Percentiles rank a stretch among this genome's conserved stretches.
Conservation (phyloP, 768 basidiomycete genomes). For the Boletus sp. region DNA sequence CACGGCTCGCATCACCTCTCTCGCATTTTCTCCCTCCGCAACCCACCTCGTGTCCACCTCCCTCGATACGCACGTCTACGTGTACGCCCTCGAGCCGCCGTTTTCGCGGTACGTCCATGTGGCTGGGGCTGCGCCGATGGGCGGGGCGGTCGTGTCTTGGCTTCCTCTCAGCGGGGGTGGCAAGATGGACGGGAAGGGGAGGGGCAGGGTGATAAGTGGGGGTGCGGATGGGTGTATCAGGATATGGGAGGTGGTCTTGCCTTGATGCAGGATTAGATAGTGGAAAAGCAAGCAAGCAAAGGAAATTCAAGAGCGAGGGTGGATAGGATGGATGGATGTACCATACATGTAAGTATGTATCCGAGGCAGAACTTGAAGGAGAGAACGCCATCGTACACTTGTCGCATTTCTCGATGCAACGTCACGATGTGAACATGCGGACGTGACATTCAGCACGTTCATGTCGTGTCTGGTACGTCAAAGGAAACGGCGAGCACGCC, state of each 20-base stretch:
- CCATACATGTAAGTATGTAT: neutral
- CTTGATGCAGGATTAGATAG: constrained; percentile 12
- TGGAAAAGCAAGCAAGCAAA: neutral
- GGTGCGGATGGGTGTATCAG: constrained; percentile 84
- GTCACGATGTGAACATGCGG: too few relatives aligned
- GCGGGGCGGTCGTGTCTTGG: constrained; percentile 83
- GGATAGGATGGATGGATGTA: neutral
- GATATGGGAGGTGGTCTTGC: constrained; percentile 56
- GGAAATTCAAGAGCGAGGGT: too few relatives aligned
- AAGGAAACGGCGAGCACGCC: too few relatives aligned
- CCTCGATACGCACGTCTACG: constrained; percentile 89
- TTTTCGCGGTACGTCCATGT: constrained; percentile 69
- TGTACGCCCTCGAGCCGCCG: constrained; percentile 76
- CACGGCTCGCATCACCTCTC: constrained; percentile 72
- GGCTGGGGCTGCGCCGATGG: constrained; percentile 84
- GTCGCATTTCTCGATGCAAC: too few relatives aligned
- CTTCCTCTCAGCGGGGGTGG: constrained; percentile 27
- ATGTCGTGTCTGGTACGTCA: too few relatives aligned
- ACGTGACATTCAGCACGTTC: too few relatives aligned
- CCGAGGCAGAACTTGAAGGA: too few relatives aligned
- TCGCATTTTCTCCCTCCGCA: constrained; percentile 38
- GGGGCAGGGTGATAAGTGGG: constrained; percentile 59
- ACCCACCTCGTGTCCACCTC: constrained; percentile 83
- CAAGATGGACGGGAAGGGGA: constrained; percentile 31
- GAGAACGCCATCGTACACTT: too few relatives aligned